Evolutionary conservation across 306 rosid species (phyloP), one percentile per base, ranked within the genome.

Genomic region (Cercis canadensis): DNA sequence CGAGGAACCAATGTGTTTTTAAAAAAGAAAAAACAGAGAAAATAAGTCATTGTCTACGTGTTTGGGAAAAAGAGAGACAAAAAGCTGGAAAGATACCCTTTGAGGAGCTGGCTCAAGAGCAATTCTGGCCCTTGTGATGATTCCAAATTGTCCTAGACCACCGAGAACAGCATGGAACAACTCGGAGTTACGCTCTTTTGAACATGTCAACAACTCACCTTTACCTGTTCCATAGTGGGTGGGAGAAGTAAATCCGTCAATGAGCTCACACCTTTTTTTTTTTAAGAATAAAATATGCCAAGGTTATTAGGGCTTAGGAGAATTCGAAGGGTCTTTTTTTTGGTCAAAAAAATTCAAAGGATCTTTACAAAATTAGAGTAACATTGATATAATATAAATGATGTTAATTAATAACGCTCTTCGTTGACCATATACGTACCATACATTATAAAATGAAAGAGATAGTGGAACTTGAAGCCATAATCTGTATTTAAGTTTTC

Each of bases 111-210:
- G 95, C 80, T 94, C 92, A 1, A 94, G 92, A 52, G 94, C 85
- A 85, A 94, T 91, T 71, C 97, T 80, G 31, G 96, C 97, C 75
- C 99, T 85, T 10, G 97, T 91, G 69, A 94, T 94, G 79, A 94
- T 87, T 61, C 99, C 99, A 77, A 94, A 91, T 56, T 94, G 99
- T 53, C 97, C 99, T n/a, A 94, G 94, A 54, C 99, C 99, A 16
- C 99, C 99, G 10, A 94, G 92, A 65, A 89, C 99, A 18, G 83
- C 90, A 76, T 91, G 87, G 86, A 94, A 94, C 71, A 89, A 83
- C 64, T 89, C 95, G 36, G 92, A 7, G 79, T 94, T 94, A 66
- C 81, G 70, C 46, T 84, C 77, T 57, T 91, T 83, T 5, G 99
- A 94, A 80, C 99, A 94, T 32, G 91, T 86, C 83, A 87, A n/a